Conservation (phyloP, 78 protist species). For the Planoprotostelium fungivorum region DNA sequence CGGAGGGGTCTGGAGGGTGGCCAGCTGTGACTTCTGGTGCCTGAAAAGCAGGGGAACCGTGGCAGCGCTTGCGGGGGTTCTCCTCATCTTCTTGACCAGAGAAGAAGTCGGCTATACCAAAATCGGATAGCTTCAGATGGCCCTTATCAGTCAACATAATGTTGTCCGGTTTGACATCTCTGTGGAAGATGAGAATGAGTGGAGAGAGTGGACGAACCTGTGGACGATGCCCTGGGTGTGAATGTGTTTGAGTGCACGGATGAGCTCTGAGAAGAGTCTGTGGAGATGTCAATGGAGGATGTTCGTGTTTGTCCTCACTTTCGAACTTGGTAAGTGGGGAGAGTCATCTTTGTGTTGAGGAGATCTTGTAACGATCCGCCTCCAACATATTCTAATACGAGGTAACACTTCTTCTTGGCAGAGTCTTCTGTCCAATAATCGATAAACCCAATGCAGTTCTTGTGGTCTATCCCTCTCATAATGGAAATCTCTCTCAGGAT, state of each 20-base stretch:
- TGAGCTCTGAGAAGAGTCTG: conserved; percentile 45
- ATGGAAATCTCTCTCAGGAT: conserved; percentile 47
- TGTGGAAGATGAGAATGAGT: neutral
- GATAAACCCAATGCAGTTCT: conserved; percentile 41
- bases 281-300: neutral
- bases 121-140: conserved; percentile 50
- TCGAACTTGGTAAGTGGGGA: conserved; percentile 36
- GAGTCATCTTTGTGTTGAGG: conserved; percentile 14
- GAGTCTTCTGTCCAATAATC: conserved; percentile 24
- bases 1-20: conserved; percentile 8
- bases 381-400: conserved; percentile 57
- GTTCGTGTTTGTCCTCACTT: neutral
- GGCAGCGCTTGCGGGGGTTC: conserved; percentile 31
- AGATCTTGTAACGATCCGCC: conserved; percentile 63
- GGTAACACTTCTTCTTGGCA: conserved; percentile 62
- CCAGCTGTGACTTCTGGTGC: conserved; percentile 69
- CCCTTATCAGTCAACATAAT: conserved; percentile 34
- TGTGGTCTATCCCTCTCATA: conserved; percentile 36
- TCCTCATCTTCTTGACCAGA: conserved; percentile 33
- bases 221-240: conserved; percentile 69
- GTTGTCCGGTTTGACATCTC: conserved; percentile 73
- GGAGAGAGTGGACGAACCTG: conserved; percentile 5
- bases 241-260: conserved; percentile 57
- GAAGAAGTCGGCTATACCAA: conserved; percentile 62
- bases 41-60: conserved; percentile 79